Evolutionary conservation across 2,329 filamentous ascomycete species (phyloP).

Genomic region (Lasiodiplodia sp.): DNA sequence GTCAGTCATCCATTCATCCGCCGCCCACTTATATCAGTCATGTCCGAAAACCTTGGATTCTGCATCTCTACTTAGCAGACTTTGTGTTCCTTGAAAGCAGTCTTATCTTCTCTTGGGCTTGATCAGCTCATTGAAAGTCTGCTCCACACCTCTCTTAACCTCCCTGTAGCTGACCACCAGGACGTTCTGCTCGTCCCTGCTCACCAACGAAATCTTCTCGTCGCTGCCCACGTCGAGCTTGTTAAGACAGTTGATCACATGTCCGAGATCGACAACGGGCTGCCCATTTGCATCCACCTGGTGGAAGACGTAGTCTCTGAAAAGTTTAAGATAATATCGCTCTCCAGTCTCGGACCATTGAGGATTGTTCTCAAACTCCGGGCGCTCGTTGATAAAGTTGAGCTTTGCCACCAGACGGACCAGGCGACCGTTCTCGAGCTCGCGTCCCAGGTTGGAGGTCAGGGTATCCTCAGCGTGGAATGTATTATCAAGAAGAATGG

Average conservation of each 20-base stretch:
- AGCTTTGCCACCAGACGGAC: conserved; percentile 84
- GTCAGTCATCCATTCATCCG: conserved; percentile 18
- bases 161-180: conserved; percentile 92
- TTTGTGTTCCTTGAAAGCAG: not conserved
- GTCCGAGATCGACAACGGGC: conserved; percentile 83
- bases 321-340: conserved; percentile 90
- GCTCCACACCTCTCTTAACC: conserved; percentile 71
- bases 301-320: conserved; percentile 97
- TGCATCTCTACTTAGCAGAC: conserved; percentile 7
- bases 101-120: conserved; percentile 39
- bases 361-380: conserved; percentile 77
- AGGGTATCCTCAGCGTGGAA: conserved; percentile 82
- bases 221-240: conserved; percentile 91
- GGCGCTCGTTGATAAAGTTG: conserved; percentile 86
- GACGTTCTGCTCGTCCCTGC: conserved; percentile 87
- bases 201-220: conserved; percentile 84
- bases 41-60: not conserved
- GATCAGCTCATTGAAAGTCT: conserved; percentile 66
- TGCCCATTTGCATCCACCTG: conserved; percentile 87
- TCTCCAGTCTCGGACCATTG: conserved; percentile 93
- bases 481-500: conserved; percentile 76
- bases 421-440: conserved; percentile 88
- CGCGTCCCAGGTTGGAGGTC: conserved; percentile 73
- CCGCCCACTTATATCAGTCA: conserved; percentile 3
- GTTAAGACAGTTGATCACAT: conserved; percentile 86